Evolutionary conservation across 2,329 filamentous ascomycete species (phyloP).

Genomic region (Byssoonygena ceratinophila): DNA sequence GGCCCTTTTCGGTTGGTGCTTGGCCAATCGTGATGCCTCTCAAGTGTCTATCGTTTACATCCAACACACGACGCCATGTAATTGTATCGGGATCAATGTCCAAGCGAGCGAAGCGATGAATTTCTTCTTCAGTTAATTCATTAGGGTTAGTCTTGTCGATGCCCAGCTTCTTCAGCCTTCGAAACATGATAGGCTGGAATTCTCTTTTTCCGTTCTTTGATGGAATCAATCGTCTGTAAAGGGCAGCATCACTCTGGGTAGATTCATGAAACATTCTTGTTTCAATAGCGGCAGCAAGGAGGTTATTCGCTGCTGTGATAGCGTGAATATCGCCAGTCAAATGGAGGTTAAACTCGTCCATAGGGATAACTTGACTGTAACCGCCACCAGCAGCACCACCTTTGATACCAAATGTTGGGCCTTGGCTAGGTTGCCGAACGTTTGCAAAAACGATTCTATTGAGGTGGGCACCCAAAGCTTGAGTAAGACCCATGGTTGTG

Average conservation of each 20-base stretch:
- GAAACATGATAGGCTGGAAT: slow-evolving; percentile 85
- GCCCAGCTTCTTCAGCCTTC: slow-evolving; percentile 84
- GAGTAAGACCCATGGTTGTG: slow-evolving; percentile 88
- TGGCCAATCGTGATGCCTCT: slow-evolving; percentile 80
- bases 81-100: slow-evolving; percentile 97
- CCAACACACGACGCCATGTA: slow-evolving; percentile 89
- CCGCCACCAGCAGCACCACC: slow-evolving; percentile 93
- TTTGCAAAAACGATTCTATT: slow-evolving; percentile 88
- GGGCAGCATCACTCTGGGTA: slow-evolving; percentile 78
- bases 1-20: slow-evolving; percentile 81
- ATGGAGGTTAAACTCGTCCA: slow-evolving; percentile 99
- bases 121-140: slow-evolving; percentile 81
- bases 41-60: slow-evolving; percentile 93
- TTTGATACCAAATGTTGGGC: slow-evolving; percentile 98
- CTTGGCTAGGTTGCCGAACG: slow-evolving; percentile 91
- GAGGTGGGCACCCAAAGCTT: slow-evolving; percentile 82
- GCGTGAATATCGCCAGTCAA: slow-evolving; percentile 96
- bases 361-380: slow-evolving; percentile 97
- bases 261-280: slow-evolving; percentile 97
- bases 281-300: slow-evolving; percentile 90
- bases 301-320: slow-evolving; percentile 92
- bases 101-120: slow-evolving; percentile 74
- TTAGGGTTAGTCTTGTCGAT: slow-evolving; percentile 92
- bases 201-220: slow-evolving; percentile 78
- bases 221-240: slow-evolving; percentile 82